phyloP scores from a whole-genome alignment of 2,329 filamentous ascomycete species.

The Fusarium nelsonii region DNA sequence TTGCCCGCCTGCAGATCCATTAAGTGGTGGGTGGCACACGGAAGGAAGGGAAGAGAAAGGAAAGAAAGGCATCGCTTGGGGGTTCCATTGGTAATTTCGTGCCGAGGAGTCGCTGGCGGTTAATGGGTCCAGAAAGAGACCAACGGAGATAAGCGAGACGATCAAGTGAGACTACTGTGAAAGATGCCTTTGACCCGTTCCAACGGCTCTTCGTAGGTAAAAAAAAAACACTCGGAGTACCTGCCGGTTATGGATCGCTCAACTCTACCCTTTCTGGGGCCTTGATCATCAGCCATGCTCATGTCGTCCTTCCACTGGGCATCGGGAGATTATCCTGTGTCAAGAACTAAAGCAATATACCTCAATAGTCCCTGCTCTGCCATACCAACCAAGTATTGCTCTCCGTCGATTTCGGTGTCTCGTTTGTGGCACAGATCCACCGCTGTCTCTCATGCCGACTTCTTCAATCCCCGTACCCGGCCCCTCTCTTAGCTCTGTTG shows the following conservation, averaged over 20 bases:
- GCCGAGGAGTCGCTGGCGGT: slow-evolving; percentile 35
- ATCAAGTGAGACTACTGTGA: slow-evolving; percentile 33
- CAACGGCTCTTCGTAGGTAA: neutral
- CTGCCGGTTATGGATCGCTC: neutral
- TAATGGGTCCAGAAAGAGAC: slow-evolving; percentile 19
- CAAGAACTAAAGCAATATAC: slow-evolving; percentile 18
- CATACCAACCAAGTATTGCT: slow-evolving; percentile 18
- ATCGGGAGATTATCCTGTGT: slow-evolving; percentile 10
- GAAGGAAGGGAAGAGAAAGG: slow-evolving; percentile 35
- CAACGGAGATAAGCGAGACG: slow-evolving; percentile 39
- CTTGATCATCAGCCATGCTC: slow-evolving; percentile 3
- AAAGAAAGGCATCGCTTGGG: slow-evolving; percentile 37
- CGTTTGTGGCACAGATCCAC: slow-evolving; percentile 42
- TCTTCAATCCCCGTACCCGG: slow-evolving; percentile 17
- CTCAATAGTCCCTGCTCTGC: slow-evolving; percentile 8
- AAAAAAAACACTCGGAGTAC: neutral
- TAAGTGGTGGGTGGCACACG: slow-evolving; percentile 45
- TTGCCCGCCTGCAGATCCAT: slow-evolving; percentile 43
- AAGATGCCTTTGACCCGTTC: slow-evolving; percentile 12
- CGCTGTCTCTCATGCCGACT: slow-evolving; percentile 36
- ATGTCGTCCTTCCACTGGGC: slow-evolving; percentile 15
- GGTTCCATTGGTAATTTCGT: slow-evolving; percentile 31
- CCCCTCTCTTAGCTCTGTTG: slow-evolving; percentile 28
- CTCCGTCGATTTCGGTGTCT: slow-evolving; percentile 7
- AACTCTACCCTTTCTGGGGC: slow-evolving; percentile 4